phyloP scores from a whole-genome alignment of 1,284 basidiomycete species.

The Ceratobasidium sp. region DNA sequence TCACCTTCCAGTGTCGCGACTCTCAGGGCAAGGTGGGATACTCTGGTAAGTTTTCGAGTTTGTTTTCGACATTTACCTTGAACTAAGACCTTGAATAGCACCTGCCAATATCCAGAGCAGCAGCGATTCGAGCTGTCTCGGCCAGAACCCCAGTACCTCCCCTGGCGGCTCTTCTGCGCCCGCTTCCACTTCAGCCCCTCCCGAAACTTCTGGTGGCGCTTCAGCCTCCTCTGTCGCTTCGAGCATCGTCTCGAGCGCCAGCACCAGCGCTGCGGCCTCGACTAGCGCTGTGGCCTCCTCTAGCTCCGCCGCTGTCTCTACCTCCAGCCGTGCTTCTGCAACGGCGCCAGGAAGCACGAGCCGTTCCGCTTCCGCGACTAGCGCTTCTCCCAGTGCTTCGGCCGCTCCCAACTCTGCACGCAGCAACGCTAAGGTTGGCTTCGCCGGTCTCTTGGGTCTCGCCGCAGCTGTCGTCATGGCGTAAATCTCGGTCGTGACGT shows the following conservation, averaged over 20 bases:
- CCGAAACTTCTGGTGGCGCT: not conserved
- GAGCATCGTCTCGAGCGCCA: not conserved
- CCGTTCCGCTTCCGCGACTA: constrained; percentile 27
- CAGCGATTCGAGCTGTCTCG: constrained; percentile 38
- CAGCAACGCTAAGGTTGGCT: constrained; percentile 38
- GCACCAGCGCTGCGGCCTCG: constrained; percentile 4
- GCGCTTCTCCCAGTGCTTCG: no score
- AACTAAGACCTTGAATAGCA: not conserved
- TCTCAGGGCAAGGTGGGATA: constrained; percentile 15
- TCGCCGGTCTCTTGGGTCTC: constrained; percentile 42
- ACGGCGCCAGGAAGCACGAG: not conserved
- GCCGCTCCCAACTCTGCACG: constrained; percentile 17
- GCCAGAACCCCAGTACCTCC: not conserved
- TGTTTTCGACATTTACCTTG: not conserved
- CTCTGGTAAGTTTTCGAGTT: constrained; percentile 25
- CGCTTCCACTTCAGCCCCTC: not conserved
- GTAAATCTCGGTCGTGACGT: constrained; percentile 30
- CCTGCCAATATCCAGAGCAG: constrained; percentile 22
- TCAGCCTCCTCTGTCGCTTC: not conserved
- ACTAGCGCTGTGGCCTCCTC: constrained; percentile 10
- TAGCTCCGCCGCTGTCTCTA: not conserved
- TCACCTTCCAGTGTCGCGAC: constrained; percentile 33
- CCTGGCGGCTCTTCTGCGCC: not conserved
- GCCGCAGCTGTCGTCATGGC: constrained; percentile 37
- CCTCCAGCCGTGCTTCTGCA: not conserved